These are phyloP conservation scores for Ogataea glucozyma DNA, from an alignment of 805 yeast species.

Conservation along the genomic window DNA sequence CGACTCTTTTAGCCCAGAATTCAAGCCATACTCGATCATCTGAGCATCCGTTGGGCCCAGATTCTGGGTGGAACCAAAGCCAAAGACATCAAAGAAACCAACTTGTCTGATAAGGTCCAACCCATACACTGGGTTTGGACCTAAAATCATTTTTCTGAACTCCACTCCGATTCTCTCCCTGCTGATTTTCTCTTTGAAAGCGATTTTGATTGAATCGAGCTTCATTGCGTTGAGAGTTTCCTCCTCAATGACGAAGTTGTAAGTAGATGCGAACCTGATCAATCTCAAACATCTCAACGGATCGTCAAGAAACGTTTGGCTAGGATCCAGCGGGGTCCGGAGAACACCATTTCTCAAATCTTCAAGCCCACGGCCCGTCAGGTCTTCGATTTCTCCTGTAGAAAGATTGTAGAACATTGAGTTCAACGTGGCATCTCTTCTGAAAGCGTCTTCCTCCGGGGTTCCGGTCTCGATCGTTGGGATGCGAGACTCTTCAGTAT, in stretches of 20 bases:
- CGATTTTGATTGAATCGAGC: constrained; percentile 52
- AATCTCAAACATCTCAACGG: constrained; percentile 87
- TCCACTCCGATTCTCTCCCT: constrained; percentile 90
- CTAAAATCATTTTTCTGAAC: constrained; percentile 70
- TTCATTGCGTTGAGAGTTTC: constrained; percentile 67
- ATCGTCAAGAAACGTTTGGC: constrained; percentile 87
- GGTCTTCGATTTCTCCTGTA: constrained; percentile 74
- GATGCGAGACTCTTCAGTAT: constrained; percentile 81
- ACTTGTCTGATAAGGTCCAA: constrained; percentile 57
- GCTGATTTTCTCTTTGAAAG: constrained; percentile 73
- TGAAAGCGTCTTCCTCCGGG: constrained; percentile 83
- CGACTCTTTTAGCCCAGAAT: constrained; percentile 13
- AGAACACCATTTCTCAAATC: constrained; percentile 73
- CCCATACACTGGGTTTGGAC: constrained; percentile 64
- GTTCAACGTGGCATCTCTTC: constrained; percentile 95
- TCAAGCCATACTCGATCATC: constrained; percentile 15
- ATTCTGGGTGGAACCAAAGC: constrained; percentile 36
- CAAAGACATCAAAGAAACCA: constrained; percentile 60
- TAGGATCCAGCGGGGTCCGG: constrained; percentile 86
- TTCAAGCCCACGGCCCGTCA: constrained; percentile 70
- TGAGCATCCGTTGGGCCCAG: constrained; percentile 13
- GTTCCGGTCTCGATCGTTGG: constrained; percentile 85
- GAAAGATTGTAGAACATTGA: constrained; percentile 86
- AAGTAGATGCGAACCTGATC: constrained; percentile 82
- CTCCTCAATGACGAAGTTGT: constrained; percentile 62